These are phyloP conservation scores for Tetracladium setigerum DNA, from an alignment of 495 filamentous ascomycete genomes.

Conservation along the genomic window DNA sequence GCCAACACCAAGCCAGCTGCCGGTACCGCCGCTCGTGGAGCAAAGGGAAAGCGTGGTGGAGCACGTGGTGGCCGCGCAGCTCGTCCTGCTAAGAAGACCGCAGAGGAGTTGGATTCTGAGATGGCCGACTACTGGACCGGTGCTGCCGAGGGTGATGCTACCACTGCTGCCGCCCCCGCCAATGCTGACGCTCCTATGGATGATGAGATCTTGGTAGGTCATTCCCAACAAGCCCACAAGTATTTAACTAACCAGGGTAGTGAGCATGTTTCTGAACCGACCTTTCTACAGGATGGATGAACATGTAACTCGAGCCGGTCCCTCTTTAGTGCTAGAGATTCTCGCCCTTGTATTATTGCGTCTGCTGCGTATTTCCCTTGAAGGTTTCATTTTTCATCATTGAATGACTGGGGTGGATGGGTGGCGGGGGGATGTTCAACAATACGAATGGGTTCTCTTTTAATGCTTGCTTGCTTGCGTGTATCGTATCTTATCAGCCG, in stretches of 20 bases:
- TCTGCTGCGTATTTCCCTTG: no score
- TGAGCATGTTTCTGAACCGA: not conserved
- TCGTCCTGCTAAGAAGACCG: slow-evolving; percentile 83
- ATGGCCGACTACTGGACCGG: slow-evolving; percentile 84
- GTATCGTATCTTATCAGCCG: no score
- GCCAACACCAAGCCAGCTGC: slow-evolving; percentile 52
- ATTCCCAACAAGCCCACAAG: not conserved
- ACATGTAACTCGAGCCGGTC: no score
- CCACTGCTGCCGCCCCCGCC: slow-evolving; percentile 22
- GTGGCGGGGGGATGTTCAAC: no score
- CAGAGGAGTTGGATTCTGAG: slow-evolving; percentile 87
- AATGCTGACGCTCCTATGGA: slow-evolving; percentile 35
- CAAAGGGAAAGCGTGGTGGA: slow-evolving; percentile 44
- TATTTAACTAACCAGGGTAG: not conserved
- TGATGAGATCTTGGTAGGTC: slow-evolving; percentile 32
- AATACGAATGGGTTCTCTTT: no score
- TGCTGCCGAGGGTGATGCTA: slow-evolving; percentile 26
- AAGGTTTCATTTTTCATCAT: no score
- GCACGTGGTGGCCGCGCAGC: slow-evolving; percentile 39
- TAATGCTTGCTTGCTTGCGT: no score
- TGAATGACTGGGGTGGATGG: no score
- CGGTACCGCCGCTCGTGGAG: slow-evolving; percentile 33
- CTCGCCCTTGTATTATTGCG: no score
- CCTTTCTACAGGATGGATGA: no score
- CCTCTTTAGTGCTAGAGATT: no score